These are phyloP conservation scores for Fomitopsis betulina DNA, from an alignment of 1,284 basidiomycete species.

Conservation along the genomic window DNA sequence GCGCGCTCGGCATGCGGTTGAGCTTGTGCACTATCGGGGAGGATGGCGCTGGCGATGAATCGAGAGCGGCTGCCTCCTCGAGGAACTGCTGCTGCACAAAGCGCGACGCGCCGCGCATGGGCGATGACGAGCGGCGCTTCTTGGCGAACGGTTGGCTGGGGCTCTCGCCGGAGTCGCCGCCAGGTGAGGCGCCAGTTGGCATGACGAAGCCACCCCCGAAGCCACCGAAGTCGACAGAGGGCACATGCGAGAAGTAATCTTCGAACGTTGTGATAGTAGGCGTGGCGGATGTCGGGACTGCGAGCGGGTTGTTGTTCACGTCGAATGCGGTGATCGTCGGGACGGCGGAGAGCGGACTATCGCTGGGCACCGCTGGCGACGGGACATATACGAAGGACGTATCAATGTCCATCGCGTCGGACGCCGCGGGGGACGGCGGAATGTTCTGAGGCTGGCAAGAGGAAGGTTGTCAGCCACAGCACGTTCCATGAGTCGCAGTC, in stretches of 20 bases:
- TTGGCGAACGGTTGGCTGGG: conserved; percentile 44
- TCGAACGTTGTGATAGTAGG: conserved; percentile 50
- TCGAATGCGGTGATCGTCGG: conserved; percentile 28
- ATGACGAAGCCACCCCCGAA: conserved; percentile 2
- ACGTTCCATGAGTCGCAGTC: background rate
- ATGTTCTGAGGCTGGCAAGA: conserved; percentile 19
- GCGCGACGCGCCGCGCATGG: conserved; percentile 40
- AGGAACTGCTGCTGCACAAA: conserved; percentile 23
- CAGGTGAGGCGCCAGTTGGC: background rate
- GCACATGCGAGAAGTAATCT: conserved; percentile 54
- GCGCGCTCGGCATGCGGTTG: conserved; percentile 49
- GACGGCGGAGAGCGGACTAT: conserved; percentile 22
- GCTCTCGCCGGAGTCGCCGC: conserved; percentile 25
- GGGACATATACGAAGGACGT: conserved; percentile 32
- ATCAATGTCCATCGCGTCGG: conserved; percentile 76
- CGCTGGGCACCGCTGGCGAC: conserved; percentile 21
- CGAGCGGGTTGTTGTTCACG: conserved; percentile 19
- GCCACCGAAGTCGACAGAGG: conserved; percentile 36
- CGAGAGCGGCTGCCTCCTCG: conserved; percentile 25
- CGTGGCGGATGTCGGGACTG: conserved; percentile 45
- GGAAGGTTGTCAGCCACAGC: conserved; percentile 13
- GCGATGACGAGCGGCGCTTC: conserved; percentile 69
- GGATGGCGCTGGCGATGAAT: conserved; percentile 54
- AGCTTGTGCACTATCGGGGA: conserved; percentile 64
- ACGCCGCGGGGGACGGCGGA: conserved; percentile 20